These are phyloP conservation scores for Mortierella sp. DNA, from an alignment of 371 early-diverging fungal species.

Conservation along the genomic window DNA sequence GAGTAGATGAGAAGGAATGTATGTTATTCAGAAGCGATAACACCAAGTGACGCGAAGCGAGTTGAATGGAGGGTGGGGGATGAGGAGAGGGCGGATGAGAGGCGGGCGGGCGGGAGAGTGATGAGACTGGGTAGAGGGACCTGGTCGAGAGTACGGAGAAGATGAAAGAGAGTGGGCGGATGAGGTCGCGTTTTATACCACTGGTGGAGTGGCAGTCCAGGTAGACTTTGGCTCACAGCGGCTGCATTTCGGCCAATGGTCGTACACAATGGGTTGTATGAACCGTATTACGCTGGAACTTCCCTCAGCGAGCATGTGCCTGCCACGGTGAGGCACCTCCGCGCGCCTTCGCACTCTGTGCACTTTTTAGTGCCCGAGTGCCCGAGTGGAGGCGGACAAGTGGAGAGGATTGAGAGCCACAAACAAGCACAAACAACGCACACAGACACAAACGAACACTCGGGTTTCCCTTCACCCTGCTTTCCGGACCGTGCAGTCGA, in stretches of 20 bases:
- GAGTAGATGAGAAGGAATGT: conserved; percentile 2
- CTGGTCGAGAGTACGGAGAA: conserved; percentile 12
- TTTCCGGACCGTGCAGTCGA: too few relatives aligned
- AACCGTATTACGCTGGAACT: too few relatives aligned
- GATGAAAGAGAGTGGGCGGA: background rate
- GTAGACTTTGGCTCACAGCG: too few relatives aligned
- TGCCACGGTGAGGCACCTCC: too few relatives aligned
- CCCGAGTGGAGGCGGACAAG: too few relatives aligned
- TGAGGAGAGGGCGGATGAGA: conserved; percentile 6
- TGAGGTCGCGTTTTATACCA: background rate
- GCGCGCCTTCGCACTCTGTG: too few relatives aligned
- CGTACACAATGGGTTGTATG: too few relatives aligned
- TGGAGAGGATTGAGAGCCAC: background rate
- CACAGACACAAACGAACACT: background rate
- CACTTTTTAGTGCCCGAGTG: too few relatives aligned
- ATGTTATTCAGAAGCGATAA: conserved; percentile 2
- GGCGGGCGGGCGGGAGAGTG: conserved; percentile 11
- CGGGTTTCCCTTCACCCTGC: too few relatives aligned
- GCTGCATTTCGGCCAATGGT: too few relatives aligned
- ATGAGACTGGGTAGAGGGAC: conserved; percentile 16
- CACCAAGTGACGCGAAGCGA: background rate
- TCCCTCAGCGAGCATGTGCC: too few relatives aligned
- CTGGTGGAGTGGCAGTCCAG: too few relatives aligned
- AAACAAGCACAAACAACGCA: background rate
- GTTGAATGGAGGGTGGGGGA: background rate